Percentiles rank a stretch among this genome's conserved stretches.
Conservation (phyloP, 345 rosid genomes). For the Gossypium raimondii region DNA sequence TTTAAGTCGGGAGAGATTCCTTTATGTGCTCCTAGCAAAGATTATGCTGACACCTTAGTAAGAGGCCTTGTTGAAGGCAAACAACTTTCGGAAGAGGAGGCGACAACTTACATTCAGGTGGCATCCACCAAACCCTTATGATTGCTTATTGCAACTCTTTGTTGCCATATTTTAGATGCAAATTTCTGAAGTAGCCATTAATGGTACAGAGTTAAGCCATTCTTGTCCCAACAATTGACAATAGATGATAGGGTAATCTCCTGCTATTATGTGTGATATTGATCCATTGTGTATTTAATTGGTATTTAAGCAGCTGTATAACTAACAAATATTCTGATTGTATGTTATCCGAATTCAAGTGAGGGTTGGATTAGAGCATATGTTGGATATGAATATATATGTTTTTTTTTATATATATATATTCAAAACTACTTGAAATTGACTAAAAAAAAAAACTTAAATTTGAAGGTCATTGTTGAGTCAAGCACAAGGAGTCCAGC, state of each 20-base stretch:
- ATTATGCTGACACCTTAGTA: constrained; percentile 46
- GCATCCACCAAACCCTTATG: constrained; percentile 53
- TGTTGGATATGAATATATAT: background rate
- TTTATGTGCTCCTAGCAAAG: constrained; percentile 41
- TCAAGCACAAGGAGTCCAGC: background rate
- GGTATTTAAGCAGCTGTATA: background rate
- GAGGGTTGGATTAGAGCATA: background rate
- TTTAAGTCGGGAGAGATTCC: constrained; percentile 52
- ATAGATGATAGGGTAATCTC: background rate
- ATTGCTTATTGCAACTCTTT: constrained; percentile 7
- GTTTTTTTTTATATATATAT: background rate
- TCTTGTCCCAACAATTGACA: background rate
- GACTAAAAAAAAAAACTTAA: background rate
- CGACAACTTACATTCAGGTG: constrained; percentile 52
- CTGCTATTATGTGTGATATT: background rate
- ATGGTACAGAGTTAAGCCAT: background rate
- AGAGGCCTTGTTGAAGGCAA: constrained; percentile 76
- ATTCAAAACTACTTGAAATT: background rate
- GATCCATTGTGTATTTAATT: background rate
- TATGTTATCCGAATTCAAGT: background rate
- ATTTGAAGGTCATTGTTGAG: background rate
- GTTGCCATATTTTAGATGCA: background rate
- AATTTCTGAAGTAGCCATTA: background rate
- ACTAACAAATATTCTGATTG: background rate
- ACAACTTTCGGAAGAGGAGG: constrained; percentile 54